Evolutionary conservation across 2,329 filamentous ascomycete genomes (phyloP).

Genomic region (Aspergillus sp.): DNA sequence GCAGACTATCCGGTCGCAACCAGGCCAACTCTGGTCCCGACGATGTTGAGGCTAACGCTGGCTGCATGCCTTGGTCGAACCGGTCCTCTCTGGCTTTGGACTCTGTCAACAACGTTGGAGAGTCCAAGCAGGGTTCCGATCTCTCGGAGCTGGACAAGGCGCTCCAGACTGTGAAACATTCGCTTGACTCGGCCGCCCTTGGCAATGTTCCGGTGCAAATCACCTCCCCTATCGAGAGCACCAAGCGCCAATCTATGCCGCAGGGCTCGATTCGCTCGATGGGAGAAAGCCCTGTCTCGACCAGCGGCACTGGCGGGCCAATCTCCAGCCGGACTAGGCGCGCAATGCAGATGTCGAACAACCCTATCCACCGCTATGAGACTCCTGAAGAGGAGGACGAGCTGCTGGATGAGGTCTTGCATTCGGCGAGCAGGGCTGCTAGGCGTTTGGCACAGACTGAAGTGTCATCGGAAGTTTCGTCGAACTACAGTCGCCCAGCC

Average conservation of each 20-base stretch:
- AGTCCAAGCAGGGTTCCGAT: conserved; percentile 52
- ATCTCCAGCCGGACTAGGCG: conserved; percentile 79
- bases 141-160: conserved; percentile 64
- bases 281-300: conserved; percentile 31
- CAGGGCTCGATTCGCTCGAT: conserved; percentile 34
- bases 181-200: conserved; percentile 51
- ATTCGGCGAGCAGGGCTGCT: conserved; percentile 73
- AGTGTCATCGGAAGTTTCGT: conserved; percentile 47
- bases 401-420: conserved; percentile 83
- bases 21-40: conserved; percentile 80
- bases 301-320: conserved; percentile 46
- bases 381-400: conserved; percentile 97
- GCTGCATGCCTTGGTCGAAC: conserved; percentile 87
- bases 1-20: conserved; percentile 88
- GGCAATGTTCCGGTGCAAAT: conserved; percentile 43
- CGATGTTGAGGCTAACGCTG: conserved; percentile 89
- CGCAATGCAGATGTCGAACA: conserved; percentile 68
- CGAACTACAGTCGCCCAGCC: conserved; percentile 54
- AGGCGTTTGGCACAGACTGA: conserved; percentile 63
- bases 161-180: conserved; percentile 61
- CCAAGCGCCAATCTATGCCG: conserved; percentile 45
- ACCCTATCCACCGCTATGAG: conserved; percentile 83
- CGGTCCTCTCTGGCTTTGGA: conserved; percentile 82
- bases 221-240: conserved; percentile 32
- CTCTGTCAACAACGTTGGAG: conserved; percentile 53